Evolutionary conservation across 768 basidiomycete species (phyloP).

Genomic region (Tulasnella sp.): DNA sequence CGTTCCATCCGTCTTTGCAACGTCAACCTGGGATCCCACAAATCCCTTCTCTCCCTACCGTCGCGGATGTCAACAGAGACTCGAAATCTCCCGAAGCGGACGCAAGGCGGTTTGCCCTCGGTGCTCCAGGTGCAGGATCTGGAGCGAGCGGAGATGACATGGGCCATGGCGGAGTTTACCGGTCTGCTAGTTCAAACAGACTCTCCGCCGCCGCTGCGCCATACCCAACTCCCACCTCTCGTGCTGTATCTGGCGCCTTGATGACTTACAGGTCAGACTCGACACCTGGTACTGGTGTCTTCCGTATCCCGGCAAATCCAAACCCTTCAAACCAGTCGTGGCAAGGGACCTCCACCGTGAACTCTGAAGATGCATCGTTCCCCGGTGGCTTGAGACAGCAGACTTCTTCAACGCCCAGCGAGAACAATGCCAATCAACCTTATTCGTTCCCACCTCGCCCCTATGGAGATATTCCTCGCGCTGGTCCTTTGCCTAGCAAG

Average conservation of each 20-base stretch:
- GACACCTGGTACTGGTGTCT: slow-evolving; percentile 15
- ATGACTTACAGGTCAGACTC: slow-evolving; percentile 14
- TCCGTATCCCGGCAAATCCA: slow-evolving; percentile 16
- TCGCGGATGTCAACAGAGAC: not conserved
- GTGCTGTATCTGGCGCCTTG: not conserved
- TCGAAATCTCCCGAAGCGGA: not conserved
- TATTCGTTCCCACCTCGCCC: slow-evolving; percentile 14
- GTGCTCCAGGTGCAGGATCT: not conserved
- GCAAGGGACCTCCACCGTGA: slow-evolving; percentile 8
- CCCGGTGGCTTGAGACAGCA: slow-evolving; percentile 14
- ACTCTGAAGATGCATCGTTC: slow-evolving; percentile 3
- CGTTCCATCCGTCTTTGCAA: slow-evolving; percentile 13
- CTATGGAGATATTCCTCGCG: not conserved
- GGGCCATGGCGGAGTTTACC: slow-evolving; percentile 17
- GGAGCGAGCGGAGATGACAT: not conserved
- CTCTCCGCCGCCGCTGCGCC: not conserved
- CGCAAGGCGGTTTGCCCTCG: not conserved
- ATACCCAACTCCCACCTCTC: not conserved
- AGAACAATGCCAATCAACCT: not conserved
- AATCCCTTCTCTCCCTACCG: slow-evolving; percentile 5
- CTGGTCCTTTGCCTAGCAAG: slow-evolving; percentile 22
- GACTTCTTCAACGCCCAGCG: slow-evolving; percentile 3
- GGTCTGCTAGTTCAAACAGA: slow-evolving; percentile 2
- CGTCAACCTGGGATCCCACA: not conserved
- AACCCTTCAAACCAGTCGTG: not conserved